These are phyloP conservation scores for Kitagawia praeruptora DNA, from an alignment of 129 eudicot genomes.

Conservation along the genomic window DNA sequence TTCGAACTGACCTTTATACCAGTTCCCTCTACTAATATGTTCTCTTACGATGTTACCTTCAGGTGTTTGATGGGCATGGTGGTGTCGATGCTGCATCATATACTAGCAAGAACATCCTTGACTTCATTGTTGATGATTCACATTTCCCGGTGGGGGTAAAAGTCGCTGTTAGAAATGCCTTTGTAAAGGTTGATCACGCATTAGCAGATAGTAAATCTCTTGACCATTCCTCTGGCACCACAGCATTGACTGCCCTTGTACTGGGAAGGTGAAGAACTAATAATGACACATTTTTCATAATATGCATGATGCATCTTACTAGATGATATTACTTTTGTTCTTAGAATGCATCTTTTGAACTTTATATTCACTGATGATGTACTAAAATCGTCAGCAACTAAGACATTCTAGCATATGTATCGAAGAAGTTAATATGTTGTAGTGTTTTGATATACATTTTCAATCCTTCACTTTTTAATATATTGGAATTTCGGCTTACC, in stretches of 20 bases:
- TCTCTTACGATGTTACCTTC: neutral
- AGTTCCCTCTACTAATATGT: neutral
- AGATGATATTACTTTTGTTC: neutral
- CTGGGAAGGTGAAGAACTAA: conserved; percentile 55
- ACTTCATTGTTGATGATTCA: conserved; percentile 52
- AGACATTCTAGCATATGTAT: neutral
- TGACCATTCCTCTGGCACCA: conserved; percentile 76
- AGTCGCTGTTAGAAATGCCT: conserved; percentile 67
- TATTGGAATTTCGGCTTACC: neutral
- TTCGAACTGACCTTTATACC: too few species aligned
- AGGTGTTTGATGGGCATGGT: conserved; percentile 96
- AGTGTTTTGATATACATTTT: neutral
- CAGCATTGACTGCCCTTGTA: conserved; percentile 63
- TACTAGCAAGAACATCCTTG: conserved; percentile 55
- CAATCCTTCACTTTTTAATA: neutral
- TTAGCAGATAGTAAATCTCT: conserved; percentile 62
- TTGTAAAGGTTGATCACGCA: conserved; percentile 66
- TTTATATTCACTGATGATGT: too few species aligned
- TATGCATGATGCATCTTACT: neutral
- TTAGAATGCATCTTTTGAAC: neutral
- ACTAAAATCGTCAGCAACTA: neutral
- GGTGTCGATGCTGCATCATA: conserved; percentile 82
- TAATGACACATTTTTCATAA: neutral
- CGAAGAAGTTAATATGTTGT: neutral
- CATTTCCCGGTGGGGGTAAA: conserved; percentile 54